A percentile compares a stretch with the other conserved stretches of the same genome.
Conservation (phyloP, 2,329 filamentous ascomycete genomes). For the Colletotrichum sp. region DNA sequence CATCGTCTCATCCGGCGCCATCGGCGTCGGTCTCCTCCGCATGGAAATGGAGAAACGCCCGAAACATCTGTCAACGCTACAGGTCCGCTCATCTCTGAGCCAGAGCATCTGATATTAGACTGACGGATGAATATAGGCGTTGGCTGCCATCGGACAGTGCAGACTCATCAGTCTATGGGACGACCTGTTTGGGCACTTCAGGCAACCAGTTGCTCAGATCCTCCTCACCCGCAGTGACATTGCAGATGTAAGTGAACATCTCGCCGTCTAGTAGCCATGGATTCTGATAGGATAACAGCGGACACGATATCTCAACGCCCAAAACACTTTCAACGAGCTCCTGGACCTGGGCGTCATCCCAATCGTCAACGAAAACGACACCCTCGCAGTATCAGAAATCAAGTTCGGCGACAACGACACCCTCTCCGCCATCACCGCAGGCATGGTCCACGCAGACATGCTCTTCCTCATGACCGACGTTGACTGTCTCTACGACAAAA, state of each 20-base stretch:
- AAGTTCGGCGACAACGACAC: conserved; percentile 99
- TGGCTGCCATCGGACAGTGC: conserved; percentile 96
- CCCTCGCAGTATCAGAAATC: conserved; percentile 94
- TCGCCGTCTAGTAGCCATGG: neutral
- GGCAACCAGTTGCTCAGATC: conserved; percentile 93
- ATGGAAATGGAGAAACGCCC: conserved; percentile 90
- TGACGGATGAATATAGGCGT: conserved; percentile 56
- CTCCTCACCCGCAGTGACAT: conserved; percentile 95
- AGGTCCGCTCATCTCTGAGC: conserved; percentile 50
- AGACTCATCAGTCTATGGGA: conserved; percentile 96
- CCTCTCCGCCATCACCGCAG: conserved; percentile 92
- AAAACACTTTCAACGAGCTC: conserved; percentile 91
- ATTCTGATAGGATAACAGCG: conserved; percentile 53
- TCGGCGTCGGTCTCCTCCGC: conserved; percentile 88
- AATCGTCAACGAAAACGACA: conserved; percentile 99
- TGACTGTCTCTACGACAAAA: conserved; percentile 96
- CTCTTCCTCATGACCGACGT: conserved; percentile 99
- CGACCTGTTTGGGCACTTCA: conserved; percentile 84
- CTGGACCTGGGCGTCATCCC: conserved; percentile 95
- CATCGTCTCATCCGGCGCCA: conserved; percentile 95
- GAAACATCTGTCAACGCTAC: conserved; percentile 87
- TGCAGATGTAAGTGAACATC: conserved; percentile 71
- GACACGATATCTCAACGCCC: conserved; percentile 93
- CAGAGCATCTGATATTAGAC: neutral
- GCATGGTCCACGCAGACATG: conserved; percentile 96